These are phyloP conservation scores for Hymenoscyphus infarciens DNA, from an alignment of 2,329 filamentous ascomycete species.

Conservation along the genomic window DNA sequence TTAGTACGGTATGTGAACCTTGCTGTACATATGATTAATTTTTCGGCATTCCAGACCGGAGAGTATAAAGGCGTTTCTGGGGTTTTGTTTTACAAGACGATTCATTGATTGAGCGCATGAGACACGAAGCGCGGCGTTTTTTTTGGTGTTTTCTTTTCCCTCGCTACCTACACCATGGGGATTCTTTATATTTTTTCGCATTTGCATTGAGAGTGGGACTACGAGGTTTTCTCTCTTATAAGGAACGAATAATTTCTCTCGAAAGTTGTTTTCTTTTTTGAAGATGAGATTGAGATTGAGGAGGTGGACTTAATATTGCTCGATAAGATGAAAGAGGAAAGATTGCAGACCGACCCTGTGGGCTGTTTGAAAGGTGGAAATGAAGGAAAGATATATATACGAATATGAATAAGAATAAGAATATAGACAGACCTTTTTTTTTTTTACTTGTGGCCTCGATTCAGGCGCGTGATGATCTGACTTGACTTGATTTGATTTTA, in stretches of 20 bases:
- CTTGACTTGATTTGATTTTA: too few relatives aligned
- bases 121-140: constrained; percentile 27
- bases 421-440: too few relatives aligned
- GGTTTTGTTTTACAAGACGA: constrained; percentile 14
- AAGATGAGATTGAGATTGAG: neutral
- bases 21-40: neutral
- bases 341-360: neutral
- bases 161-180: neutral
- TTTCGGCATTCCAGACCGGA: neutral
- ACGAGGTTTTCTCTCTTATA: neutral
- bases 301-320: neutral
- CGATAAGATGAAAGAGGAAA: too few relatives aligned
- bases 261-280: neutral
- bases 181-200: neutral
- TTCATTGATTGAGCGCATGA: constrained; percentile 20
- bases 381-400: too few relatives aligned
- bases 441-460: neutral
- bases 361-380: neutral
- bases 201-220: neutral
- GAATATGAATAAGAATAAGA: neutral
- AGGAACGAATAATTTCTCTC: too few relatives aligned
- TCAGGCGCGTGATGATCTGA: too few relatives aligned
- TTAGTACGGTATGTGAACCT: neutral
- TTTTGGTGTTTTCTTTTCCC: neutral
- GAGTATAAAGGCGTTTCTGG: constrained; percentile 10